Conservation (phyloP, 2,329 filamentous ascomycete genomes). For the Penicillium sp. region DNA sequence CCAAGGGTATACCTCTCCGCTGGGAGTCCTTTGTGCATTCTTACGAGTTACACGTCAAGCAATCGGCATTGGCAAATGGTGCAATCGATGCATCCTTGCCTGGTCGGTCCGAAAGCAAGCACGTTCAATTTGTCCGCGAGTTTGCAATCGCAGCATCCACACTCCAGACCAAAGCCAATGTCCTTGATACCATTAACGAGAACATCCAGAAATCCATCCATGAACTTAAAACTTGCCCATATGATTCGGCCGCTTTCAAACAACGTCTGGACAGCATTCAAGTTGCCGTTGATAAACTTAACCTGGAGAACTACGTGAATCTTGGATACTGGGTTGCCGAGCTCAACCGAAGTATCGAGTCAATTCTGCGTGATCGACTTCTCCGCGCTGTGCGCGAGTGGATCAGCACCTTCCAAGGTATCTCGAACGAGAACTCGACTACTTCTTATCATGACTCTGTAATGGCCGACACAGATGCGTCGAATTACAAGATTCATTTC, state of each 20-base stretch:
- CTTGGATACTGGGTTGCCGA: conserved; percentile 83
- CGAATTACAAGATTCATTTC: conserved; percentile 41
- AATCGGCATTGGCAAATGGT: conserved; percentile 57
- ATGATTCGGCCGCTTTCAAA: conserved; percentile 75
- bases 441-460: conserved; percentile 19
- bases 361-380: conserved; percentile 75
- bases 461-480: conserved; percentile 29
- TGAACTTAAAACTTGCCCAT: conserved; percentile 80
- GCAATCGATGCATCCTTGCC: conserved; percentile 55
- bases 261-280: conserved; percentile 80
- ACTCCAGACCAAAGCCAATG: conserved; percentile 80
- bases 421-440: conserved; percentile 31
- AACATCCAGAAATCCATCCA: conserved; percentile 75
- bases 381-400: conserved; percentile 78
- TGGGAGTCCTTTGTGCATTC: conserved; percentile 99
- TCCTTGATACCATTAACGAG: conserved; percentile 73
- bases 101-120: conserved; percentile 74
- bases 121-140: conserved; percentile 93
- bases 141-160: conserved; percentile 84
- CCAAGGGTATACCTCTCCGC: conserved; percentile 81
- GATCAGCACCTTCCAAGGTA: conserved; percentile 76
- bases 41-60: conserved; percentile 81
- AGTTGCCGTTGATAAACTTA: conserved; percentile 89
- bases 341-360: conserved; percentile 81
- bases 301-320: conserved; percentile 93